Conservation (phyloP, 257 asterid species). For the Solanum boliviense region DNA sequence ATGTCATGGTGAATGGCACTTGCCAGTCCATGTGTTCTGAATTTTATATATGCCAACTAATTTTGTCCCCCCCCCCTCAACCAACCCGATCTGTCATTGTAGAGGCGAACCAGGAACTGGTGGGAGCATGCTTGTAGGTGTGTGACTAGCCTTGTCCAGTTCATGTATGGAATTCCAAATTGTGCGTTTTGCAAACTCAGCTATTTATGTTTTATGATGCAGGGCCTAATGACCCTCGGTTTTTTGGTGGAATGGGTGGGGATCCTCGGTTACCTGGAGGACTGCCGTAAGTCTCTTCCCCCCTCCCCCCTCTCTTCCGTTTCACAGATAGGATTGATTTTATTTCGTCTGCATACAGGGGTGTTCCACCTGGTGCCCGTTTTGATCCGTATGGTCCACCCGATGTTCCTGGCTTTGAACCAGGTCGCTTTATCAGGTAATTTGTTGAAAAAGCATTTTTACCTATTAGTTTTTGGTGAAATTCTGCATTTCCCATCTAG, state of each 20-base stretch:
- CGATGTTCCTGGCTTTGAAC: constrained; percentile 77
- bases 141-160: constrained; percentile 7
- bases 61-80: not conserved
- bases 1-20: not conserved
- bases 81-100: constrained; percentile 1
- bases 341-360: constrained; percentile 21
- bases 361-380: constrained; percentile 83
- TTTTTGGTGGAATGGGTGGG: constrained; percentile 46
- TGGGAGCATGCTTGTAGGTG: constrained; percentile 71
- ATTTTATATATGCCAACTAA: not conserved
- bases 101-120: constrained; percentile 40
- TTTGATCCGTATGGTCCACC: constrained; percentile 95
- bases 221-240: constrained; percentile 78
- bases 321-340: not conserved
- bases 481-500: not conserved
- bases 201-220: constrained; percentile 4
- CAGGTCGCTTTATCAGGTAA: constrained; percentile 66
- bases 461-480: not conserved
- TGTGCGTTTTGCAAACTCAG: not conserved
- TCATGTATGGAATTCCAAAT: not conserved
- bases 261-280: constrained; percentile 50
- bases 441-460: not conserved
- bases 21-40: not conserved
- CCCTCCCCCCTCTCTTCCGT: not conserved
- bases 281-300: constrained; percentile 27